Conservation (phyloP, 805 yeast species). For the Myxozyma sirexii region DNA sequence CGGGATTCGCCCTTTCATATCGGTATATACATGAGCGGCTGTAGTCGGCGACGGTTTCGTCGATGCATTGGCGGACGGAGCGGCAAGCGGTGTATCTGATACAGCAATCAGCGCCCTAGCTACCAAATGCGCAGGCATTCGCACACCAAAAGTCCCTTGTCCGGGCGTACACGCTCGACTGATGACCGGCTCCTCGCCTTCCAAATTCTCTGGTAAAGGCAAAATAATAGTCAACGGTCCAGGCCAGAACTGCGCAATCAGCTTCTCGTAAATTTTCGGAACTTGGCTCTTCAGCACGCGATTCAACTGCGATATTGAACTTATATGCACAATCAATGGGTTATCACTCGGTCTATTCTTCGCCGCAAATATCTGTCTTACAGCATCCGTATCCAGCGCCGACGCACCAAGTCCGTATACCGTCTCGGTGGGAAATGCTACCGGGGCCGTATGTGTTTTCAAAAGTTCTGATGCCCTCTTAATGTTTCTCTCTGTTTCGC, state of each 20-base stretch:
- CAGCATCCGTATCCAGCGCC: slow-evolving; percentile 72
- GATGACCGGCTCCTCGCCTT: slow-evolving; percentile 41
- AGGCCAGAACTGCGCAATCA: slow-evolving; percentile 84
- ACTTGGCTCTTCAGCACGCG: slow-evolving; percentile 44
- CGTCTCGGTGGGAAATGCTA: slow-evolving; percentile 96
- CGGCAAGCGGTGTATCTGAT: slow-evolving; percentile 89
- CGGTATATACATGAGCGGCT: slow-evolving; percentile 83
- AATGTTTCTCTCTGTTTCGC: slow-evolving; percentile 9
- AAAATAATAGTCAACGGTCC: slow-evolving; percentile 90
- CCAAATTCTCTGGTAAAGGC: slow-evolving; percentile 52
- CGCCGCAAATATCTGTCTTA: slow-evolving; percentile 75
- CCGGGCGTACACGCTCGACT: slow-evolving; percentile 81
- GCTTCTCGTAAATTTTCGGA: slow-evolving; percentile 67
- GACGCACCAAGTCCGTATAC: slow-evolving; percentile 96
- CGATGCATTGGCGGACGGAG: slow-evolving; percentile 96
- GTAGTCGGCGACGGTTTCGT: slow-evolving; percentile 92
- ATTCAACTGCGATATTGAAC: slow-evolving; percentile 69
- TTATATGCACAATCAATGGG: slow-evolving; percentile 87
- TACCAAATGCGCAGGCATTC: slow-evolving; percentile 83
- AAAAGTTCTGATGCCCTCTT: slow-evolving; percentile 62
- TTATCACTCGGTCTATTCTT: slow-evolving; percentile 95
- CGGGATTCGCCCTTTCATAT: slow-evolving; percentile 78
- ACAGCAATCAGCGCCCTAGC: slow-evolving; percentile 87
- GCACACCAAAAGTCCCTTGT: slow-evolving; percentile 87
- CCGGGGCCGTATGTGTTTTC: slow-evolving; percentile 56